Conservation (phyloP, 2,329 filamentous ascomycete species). For the Curvularia verruculosa region DNA sequence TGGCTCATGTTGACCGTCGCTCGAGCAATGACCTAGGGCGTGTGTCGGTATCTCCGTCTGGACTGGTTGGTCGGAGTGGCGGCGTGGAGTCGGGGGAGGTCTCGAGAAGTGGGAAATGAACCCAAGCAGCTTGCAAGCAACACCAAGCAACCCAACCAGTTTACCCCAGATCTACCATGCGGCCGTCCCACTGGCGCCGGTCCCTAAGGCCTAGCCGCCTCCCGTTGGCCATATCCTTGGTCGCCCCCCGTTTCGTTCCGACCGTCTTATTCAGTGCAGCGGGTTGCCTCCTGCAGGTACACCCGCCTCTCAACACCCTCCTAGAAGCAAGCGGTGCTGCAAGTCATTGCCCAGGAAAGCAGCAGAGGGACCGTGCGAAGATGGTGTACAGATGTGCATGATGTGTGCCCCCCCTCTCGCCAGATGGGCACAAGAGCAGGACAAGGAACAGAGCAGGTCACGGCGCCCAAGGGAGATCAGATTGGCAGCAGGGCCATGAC, state of each 20-base stretch:
- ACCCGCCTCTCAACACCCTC: conserved; percentile 29
- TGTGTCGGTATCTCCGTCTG: not conserved
- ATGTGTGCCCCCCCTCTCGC: conserved; percentile 3
- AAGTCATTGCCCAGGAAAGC: conserved; percentile 21
- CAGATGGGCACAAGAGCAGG: not conserved
- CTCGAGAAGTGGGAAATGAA: not conserved
- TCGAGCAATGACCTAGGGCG: too few relatives aligned
- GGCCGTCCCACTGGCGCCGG: conserved; percentile 29
- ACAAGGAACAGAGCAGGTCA: not conserved
- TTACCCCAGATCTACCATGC: conserved; percentile 42
- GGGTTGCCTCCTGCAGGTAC: conserved; percentile 43
- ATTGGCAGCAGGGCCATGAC: not conserved
- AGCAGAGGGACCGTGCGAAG: conserved; percentile 16
- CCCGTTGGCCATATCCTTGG: conserved; percentile 26
- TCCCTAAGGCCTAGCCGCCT: conserved; percentile 28
- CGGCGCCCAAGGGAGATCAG: not conserved
- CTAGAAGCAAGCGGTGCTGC: conserved; percentile 23
- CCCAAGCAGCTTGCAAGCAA: not conserved
- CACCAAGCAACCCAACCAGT: conserved; percentile 29
- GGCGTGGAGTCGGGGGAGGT: not conserved
- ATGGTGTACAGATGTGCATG: conserved; percentile 7
- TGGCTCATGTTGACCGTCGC: not conserved
- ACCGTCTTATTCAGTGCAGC: conserved; percentile 25
- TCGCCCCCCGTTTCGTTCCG: conserved; percentile 27
- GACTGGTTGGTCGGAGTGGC: not conserved